phyloP scores from a whole-genome alignment of 1,284 basidiomycete genomes.

The Ceratobasidium sp. region DNA sequence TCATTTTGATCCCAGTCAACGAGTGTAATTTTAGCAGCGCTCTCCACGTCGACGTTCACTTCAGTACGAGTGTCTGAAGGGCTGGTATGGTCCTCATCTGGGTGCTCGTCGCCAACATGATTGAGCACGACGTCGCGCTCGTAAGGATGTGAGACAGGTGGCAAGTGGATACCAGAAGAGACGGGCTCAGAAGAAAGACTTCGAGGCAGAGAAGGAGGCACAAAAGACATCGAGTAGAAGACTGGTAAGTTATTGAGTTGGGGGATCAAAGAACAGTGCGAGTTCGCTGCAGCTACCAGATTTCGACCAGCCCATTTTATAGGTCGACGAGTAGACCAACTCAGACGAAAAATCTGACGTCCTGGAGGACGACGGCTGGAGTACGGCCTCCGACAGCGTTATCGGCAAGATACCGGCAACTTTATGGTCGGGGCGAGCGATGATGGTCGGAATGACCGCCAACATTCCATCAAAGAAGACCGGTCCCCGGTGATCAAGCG shows the following conservation, averaged over 20 bases:
- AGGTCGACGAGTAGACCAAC: background rate
- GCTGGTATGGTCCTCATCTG: conserved; percentile 37
- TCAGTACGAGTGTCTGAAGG: conserved; percentile 4
- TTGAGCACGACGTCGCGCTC: conserved; percentile 38
- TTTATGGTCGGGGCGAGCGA: conserved; percentile 19
- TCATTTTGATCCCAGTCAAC: conserved; percentile 38
- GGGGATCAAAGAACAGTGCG: background rate
- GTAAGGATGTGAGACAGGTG: conserved; percentile 29
- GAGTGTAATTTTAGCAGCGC: conserved; percentile 13
- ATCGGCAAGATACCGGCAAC: background rate
- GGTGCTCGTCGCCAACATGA: conserved; percentile 40
- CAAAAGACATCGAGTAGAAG: conserved; percentile 31
- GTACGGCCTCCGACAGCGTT: conserved; percentile 10
- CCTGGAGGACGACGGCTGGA: background rate
- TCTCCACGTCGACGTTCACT: conserved; percentile 23
- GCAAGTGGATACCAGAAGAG: conserved; percentile 34
- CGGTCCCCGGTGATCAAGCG: background rate
- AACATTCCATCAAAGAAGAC: conserved; percentile 18
- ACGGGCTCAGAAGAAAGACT: conserved; percentile 8
- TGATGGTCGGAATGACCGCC: background rate
- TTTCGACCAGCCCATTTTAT: conserved; percentile 10
- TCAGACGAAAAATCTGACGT: conserved; percentile 2
- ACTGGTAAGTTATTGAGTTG: too few species aligned
- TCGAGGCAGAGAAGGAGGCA: conserved; percentile 32
- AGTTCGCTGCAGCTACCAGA: conserved; percentile 10